A percentile compares a stretch with the other conserved stretches of the same genome.
These are phyloP conservation scores for Ulota crispa DNA, from an alignment of 225 moss, liverwort and hornwort genomes.

Conservation along the genomic window DNA sequence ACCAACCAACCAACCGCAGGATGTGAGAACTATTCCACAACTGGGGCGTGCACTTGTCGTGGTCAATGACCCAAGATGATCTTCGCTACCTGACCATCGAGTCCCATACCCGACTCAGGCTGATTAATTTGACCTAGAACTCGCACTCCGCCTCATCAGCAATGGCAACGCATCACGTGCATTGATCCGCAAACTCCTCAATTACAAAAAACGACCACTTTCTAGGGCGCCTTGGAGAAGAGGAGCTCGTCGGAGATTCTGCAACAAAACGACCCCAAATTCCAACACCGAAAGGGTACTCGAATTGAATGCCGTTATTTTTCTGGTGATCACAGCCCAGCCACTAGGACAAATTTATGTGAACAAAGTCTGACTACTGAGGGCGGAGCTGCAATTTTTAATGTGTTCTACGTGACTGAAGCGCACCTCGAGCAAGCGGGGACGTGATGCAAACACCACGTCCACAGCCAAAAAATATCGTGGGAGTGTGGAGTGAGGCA, in stretches of 20 bases:
- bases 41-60: conserved; percentile 3
- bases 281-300: not conserved
- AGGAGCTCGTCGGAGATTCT: not conserved
- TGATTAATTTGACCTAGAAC: not conserved
- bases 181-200: not conserved
- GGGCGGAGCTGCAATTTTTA: not conserved
- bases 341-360: not conserved
- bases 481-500: not conserved
- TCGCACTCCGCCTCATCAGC: no score
- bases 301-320: not conserved
- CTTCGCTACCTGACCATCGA: not conserved
- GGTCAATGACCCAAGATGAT: conserved; percentile 7
- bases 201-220: not conserved
- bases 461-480: conserved; percentile 20
- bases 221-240: not conserved
- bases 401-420: not conserved
- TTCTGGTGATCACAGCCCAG: not conserved
- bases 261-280: not conserved
- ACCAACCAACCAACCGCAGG: not conserved
- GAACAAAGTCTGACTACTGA: not conserved
- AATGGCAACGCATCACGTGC: not conserved
- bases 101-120: not conserved
- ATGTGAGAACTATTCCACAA: not conserved
- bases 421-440: not conserved
- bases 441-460: not conserved